phyloP scores from a whole-genome alignment of 441 rosid species.

The Erysimum cheiri region DNA sequence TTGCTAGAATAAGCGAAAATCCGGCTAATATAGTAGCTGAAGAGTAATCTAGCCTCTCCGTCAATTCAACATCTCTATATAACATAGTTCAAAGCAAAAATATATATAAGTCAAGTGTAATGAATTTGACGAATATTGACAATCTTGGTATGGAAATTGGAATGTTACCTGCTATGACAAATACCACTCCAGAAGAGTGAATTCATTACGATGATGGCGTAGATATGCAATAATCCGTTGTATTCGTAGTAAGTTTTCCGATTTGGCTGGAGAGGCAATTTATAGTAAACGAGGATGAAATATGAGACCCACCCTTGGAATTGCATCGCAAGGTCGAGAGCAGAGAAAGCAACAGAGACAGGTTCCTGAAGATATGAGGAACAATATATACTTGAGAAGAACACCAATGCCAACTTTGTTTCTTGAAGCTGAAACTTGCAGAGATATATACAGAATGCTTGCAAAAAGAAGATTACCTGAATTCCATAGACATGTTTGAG shows the following conservation, averaged over 20 bases:
- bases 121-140: background rate
- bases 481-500: slow-evolving; percentile 64
- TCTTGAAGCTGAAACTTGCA: slow-evolving; percentile 5
- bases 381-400: background rate
- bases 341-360: slow-evolving; percentile 65
- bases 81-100: slow-evolving; percentile 12
- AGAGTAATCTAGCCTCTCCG: slow-evolving; percentile 66
- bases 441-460: background rate
- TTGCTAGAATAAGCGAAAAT: slow-evolving; percentile 54
- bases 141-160: slow-evolving; percentile 9
- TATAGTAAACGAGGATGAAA: slow-evolving; percentile 65
- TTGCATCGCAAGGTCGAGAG: slow-evolving; percentile 65
- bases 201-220: slow-evolving; percentile 62
- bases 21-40: slow-evolving; percentile 63
- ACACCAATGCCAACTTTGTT: background rate
- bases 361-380: slow-evolving; percentile 56
- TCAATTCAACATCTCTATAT: slow-evolving; percentile 63
- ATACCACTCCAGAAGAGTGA: slow-evolving; percentile 70
- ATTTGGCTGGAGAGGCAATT: slow-evolving; percentile 60
- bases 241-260: slow-evolving; percentile 63
- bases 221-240: slow-evolving; percentile 61
- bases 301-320: slow-evolving; percentile 79
- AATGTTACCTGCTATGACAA: slow-evolving; percentile 61
- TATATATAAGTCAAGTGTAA: no score
- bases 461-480: slow-evolving; percentile 46